phyloP scores from a whole-genome alignment of 2,329 filamentous ascomycete genomes.

The Coniella lustricola region DNA sequence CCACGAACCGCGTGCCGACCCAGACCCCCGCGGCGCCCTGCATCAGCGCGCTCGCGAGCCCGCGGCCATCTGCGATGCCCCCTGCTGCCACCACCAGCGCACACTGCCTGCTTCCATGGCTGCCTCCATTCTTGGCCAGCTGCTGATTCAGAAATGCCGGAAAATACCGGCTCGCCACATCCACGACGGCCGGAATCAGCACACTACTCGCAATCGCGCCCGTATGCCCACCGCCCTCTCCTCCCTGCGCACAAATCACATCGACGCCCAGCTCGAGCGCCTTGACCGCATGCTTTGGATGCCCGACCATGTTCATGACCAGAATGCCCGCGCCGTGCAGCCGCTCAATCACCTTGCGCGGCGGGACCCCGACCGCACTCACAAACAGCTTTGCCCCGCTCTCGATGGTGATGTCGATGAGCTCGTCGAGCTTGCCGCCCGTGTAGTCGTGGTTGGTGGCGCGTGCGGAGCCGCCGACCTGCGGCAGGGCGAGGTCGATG shows the following conservation, averaged over 20 bases:
- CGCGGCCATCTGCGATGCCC: conserved; percentile 75
- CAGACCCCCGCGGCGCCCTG: conserved; percentile 84
- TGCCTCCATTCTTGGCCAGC: conserved; percentile 21
- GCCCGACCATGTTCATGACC: conserved; percentile 97
- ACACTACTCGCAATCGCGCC: conserved; percentile 82
- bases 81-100: conserved; percentile 85
- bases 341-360: conserved; percentile 61
- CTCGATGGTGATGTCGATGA: conserved; percentile 79
- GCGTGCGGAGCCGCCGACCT: conserved; percentile 75
- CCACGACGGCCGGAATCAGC: conserved; percentile 78
- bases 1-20: conserved; percentile 92
- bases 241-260: conserved; percentile 85
- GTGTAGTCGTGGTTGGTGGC: conserved; percentile 97
- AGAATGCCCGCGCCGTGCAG: conserved; percentile 75
- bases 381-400: conserved; percentile 84
- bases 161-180: conserved; percentile 67
- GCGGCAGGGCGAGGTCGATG: conserved; percentile 83
- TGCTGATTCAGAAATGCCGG: conserved; percentile 62
- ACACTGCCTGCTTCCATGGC: too few relatives aligned
- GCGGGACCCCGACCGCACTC: conserved; percentile 80
- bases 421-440: conserved; percentile 75
- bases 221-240: conserved; percentile 89
- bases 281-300: conserved; percentile 85
- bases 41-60: conserved; percentile 75
- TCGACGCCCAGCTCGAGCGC: conserved; percentile 82